Conservation (phyloP, 768 basidiomycete genomes). For the Brasilioporus rufonigricans region DNA sequence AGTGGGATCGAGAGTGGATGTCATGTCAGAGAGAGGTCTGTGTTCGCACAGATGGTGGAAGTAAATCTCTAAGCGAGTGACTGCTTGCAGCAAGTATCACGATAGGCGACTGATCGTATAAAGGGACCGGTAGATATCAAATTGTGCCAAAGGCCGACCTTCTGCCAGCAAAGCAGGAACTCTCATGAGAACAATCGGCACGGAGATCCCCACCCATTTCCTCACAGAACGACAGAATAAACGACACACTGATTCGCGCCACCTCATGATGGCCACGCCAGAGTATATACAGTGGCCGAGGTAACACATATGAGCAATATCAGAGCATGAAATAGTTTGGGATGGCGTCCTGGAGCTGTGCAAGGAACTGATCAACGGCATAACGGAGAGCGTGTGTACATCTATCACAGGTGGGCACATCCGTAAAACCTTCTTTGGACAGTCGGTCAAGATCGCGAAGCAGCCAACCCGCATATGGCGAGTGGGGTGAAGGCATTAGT, state of each 20-base stretch:
- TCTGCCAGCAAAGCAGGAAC: neutral
- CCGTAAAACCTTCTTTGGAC: neutral
- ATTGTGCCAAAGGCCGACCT: neutral
- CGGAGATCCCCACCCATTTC: no score
- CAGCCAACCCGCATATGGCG: slow-evolving; percentile 20
- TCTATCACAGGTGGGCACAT: neutral
- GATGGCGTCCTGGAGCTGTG: slow-evolving; percentile 9
- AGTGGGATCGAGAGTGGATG: slow-evolving; percentile 62
- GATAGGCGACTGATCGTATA: neutral
- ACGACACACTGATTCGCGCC: no score
- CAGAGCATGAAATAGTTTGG: slow-evolving; percentile 16
- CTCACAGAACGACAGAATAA: no score
- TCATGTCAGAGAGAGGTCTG: slow-evolving; percentile 39
- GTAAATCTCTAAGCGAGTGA: neutral
- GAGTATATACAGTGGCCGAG: neutral
- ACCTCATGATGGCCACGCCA: neutral
- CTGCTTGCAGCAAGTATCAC: neutral
- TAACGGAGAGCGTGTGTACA: neutral
- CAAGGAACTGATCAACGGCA: neutral
- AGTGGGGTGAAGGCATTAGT: slow-evolving; percentile 8
- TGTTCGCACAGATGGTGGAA: neutral
- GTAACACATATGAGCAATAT: neutral
- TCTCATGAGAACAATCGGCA: neutral
- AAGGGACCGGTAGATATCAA: neutral
- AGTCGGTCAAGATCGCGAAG: slow-evolving; percentile 21